Base-by-base conservation (phyloP, 176 grass and related monocot species). In the Juncus inflexus region DNA sequence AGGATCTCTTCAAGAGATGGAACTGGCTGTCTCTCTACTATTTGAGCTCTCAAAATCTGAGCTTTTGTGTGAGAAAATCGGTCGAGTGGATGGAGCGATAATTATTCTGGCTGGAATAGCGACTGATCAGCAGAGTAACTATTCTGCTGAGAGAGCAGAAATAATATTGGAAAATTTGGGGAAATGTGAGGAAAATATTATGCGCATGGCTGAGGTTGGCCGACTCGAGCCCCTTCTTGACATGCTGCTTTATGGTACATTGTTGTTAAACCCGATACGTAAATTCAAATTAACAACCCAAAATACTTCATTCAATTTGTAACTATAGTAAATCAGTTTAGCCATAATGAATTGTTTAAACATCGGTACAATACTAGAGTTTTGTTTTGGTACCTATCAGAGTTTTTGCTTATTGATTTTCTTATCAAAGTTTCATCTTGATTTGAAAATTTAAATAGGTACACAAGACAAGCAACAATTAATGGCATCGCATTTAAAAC, bases 181-280 rank as follows among this genome's bases (percentile, higher is more conserved):
- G 16, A 81, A 61, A 10, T 83, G 76, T 11, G 83, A 86, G 41
- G 54, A 77, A 36, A 90, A 81, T 61, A 67, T 80, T 0, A 73
- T 76, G 74, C 79, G 75, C 68, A 71, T 90, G 87, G 83, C 87
- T 35, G 87, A 90, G 74, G 86, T 86, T 79, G 87, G 87, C 50
- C 67, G 87, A 54, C 45, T 90, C 12, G 70, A 86, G 56, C 87
- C 87, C 47, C 76, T 90, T 43, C 71, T 90, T 58, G 79, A 71
- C 42, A 80, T 80, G 35, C 79, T 90, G 39, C 77, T 86, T 72
- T 58, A 90, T 77, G 87, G 87, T 90, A 47, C 43, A 2, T 7
- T 47, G 19, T 28, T 28, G 19, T 1, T 1, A 28, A 28, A 28
- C 19, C 19, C 19, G 0, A 28, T 1, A 28, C 19, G 19, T 28